Base-by-base conservation (phyloP, 108 stramenopile species). In the Skeletonema potamos region DNA sequence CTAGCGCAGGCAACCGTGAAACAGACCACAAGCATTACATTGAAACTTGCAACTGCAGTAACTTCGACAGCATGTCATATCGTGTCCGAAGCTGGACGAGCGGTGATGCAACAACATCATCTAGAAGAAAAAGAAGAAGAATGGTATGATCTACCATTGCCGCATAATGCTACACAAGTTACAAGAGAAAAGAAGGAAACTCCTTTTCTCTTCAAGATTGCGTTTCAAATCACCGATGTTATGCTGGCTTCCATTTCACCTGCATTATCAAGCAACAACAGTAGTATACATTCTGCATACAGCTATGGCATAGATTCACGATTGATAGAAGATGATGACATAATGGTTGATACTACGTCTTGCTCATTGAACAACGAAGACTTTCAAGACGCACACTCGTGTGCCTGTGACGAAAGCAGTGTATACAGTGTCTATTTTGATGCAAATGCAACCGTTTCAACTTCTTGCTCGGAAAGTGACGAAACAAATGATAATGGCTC, bases 1-100 rank as follows among this genome's bases (percentile, higher is more conserved):
- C 36, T 73, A 2, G 66, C 66, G 3, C 43, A 60, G 6, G 48
- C 60, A 13, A 56, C 66, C 4, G 41, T 66, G 1, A 36, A 27
- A 26, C 66, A 62, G n/a, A 68, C 74, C 12, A 46, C 69, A 11
- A 44, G 59, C 12, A 9, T 70, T 18, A 58, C 41, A 44, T 29
- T 62, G 5, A 17, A 18, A 33, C 27, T 76, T 27, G 66, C 66
- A 10, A 57, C 67, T 2, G 27, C 51, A 2, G 37, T 44, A 2
- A 46, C 30, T 2, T 27, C 34, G 20, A 70, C 74, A 33, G 62
- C 61, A 2, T 22, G 54, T 27, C 60, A 62, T 68, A 55, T 48
- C 6, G 62, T 76, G 0, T 63, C 74, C 2, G 62, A 44, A 28
- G 66, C 48, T 51, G 22, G 20, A 17, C 48, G 22, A 22, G 48